phyloP scores from a whole-genome alignment of 441 rosid genomes.

The Erodium chrysanthum region DNA sequence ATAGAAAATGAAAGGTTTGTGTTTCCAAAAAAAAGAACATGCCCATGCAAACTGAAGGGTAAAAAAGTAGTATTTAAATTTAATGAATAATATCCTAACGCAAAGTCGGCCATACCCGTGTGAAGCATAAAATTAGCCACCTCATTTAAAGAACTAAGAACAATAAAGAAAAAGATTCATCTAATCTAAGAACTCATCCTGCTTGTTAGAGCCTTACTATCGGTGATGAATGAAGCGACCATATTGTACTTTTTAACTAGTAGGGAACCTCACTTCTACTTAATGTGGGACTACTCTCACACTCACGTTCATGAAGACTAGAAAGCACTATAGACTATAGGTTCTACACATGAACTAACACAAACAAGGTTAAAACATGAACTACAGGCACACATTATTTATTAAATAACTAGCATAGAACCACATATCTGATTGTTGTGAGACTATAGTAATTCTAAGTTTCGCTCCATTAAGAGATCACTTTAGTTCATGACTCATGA shows the following conservation, averaged over 20 bases:
- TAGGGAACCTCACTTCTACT: not conserved
- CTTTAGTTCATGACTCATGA: not conserved
- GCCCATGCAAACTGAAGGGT: not conserved
- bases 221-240: no score
- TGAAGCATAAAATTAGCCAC: not conserved
- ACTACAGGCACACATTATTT: not conserved
- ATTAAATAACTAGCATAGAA: not conserved
- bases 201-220: no score
- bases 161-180: not conserved
- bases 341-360: not conserved
- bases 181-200: no score
- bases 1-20: not conserved
- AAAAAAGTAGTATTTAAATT: not conserved
- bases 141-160: not conserved
- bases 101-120: not conserved
- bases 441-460: not conserved
- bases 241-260: not conserved
- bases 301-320: not conserved
- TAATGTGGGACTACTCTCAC: no score
- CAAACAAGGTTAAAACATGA: not conserved
- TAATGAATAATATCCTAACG: not conserved
- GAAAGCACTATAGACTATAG: not conserved
- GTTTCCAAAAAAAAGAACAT: not conserved
- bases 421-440: not conserved
- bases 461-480: not conserved